Percentiles rank a stretch among this genome's conserved stretches.
Conservation (phyloP, 2,329 filamentous ascomycete genomes). For the Aureobasidium mangrovei region DNA sequence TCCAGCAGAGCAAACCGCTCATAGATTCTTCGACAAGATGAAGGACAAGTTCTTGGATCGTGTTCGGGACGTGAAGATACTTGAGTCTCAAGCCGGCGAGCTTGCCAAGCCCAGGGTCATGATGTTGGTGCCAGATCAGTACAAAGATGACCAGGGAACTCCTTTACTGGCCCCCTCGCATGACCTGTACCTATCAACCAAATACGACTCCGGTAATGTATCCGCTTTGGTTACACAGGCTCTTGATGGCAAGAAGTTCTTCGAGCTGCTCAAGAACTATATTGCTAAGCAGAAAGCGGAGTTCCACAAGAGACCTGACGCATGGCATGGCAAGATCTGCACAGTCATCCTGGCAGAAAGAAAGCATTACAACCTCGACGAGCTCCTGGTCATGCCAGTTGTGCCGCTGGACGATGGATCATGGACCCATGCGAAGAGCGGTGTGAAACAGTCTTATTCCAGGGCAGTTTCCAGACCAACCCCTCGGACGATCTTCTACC, state of each 20-base stretch:
- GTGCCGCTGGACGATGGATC: conserved; percentile 13
- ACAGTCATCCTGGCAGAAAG: background rate
- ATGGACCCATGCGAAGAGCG: conserved; percentile 4
- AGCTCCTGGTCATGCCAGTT: background rate
- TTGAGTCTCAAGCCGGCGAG: background rate
- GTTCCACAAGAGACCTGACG: background rate
- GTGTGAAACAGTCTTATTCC: background rate
- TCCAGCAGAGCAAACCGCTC: background rate
- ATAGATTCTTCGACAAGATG: background rate
- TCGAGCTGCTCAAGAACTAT: conserved; percentile 11
- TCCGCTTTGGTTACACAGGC: background rate
- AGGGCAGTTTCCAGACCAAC: background rate
- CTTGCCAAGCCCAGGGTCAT: background rate
- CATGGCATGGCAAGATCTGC: conserved; percentile 13
- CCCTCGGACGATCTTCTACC: conserved; percentile 7
- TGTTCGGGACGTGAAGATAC: background rate
- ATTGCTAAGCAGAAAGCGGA: background rate
- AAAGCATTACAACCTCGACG: background rate
- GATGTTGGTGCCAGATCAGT: background rate
- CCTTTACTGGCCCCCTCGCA: background rate
- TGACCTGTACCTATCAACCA: background rate
- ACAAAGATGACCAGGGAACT: background rate
- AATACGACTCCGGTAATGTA: background rate
- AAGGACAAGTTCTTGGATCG: background rate
- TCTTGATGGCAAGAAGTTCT: conserved; percentile 3